Conservation (phyloP, 2,329 filamentous ascomycete species). For the Orbilia brochopaga region DNA sequence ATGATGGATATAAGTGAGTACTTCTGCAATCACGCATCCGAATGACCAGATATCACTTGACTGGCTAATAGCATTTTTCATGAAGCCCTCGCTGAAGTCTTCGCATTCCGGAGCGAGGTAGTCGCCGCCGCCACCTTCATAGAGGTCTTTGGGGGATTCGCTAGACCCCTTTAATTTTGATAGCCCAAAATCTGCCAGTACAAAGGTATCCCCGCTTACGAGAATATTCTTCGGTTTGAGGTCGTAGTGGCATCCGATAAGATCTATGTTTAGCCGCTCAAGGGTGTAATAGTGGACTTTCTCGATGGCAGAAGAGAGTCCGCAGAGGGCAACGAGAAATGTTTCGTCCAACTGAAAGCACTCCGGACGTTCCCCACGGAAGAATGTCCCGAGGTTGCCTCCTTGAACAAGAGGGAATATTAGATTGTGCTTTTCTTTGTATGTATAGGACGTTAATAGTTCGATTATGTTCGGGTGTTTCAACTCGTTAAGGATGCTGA, state of each 20-base stretch:
- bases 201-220: slow-evolving; percentile 52
- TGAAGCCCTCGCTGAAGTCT: slow-evolving; percentile 4
- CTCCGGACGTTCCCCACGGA: background rate
- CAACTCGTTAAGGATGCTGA: slow-evolving; percentile 34
- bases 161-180: slow-evolving; percentile 37
- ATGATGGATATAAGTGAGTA: slow-evolving; percentile 50
- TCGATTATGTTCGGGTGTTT: slow-evolving; percentile 41
- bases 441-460: slow-evolving; percentile 34
- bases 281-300: slow-evolving; percentile 52
- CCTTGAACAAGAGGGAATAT: slow-evolving; percentile 45
- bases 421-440: slow-evolving; percentile 31
- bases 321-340: slow-evolving; percentile 48
- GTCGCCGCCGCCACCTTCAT: slow-evolving; percentile 29
- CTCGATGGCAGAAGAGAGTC: slow-evolving; percentile 54
- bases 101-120: slow-evolving; percentile 55
- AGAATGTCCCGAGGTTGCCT: slow-evolving; percentile 34
- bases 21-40: slow-evolving; percentile 54
- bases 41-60: slow-evolving; percentile 55
- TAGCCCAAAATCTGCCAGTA: slow-evolving; percentile 56
- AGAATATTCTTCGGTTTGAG: slow-evolving; percentile 56
- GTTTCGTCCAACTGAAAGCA: slow-evolving; percentile 15
- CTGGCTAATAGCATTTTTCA: slow-evolving; percentile 41
- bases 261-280: slow-evolving; percentile 48
- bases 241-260: slow-evolving; percentile 56
- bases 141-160: slow-evolving; percentile 48